Percentiles rank a stretch among this genome's conserved stretches.
Evolutionary conservation across 768 basidiomycete genomes (phyloP).

Genomic region (Lactifluus hygrophoroides): DNA sequence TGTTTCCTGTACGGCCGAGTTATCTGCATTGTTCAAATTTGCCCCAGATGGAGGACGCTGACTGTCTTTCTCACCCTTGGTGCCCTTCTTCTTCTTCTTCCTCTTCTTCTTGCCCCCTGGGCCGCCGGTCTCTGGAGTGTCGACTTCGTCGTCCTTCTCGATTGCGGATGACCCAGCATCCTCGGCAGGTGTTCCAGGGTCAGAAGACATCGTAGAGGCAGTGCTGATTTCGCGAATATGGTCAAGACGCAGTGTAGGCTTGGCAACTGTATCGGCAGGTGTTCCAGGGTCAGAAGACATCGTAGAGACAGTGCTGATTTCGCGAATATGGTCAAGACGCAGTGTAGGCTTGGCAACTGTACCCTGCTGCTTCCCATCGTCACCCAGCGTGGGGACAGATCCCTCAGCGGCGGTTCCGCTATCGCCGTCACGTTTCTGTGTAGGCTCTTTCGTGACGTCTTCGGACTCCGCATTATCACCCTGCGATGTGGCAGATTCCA

Average conservation of each 20-base stretch:
- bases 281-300: slow-evolving; percentile 4
- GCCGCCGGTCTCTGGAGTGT: not conserved
- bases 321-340: not conserved
- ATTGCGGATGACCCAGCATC: not conserved
- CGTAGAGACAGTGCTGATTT: not conserved
- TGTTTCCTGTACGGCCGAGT: slow-evolving; percentile 5
- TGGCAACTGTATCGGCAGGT: not conserved
- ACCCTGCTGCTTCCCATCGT: not conserved
- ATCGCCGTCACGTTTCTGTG: not conserved
- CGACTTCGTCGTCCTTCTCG: not conserved
- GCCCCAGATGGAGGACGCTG: not conserved
- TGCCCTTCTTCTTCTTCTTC: not conserved
- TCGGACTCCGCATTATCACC: not conserved
- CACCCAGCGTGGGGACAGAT: not conserved
- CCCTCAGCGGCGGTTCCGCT: not conserved
- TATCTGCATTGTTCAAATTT: not conserved
- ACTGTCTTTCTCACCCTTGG: slow-evolving; percentile 18
- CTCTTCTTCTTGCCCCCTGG: not conserved
- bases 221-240: slow-evolving; percentile 1
- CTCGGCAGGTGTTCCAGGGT: slow-evolving; percentile 3
- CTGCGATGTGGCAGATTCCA: not conserved
- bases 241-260: not conserved
- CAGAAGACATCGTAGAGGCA: slow-evolving; percentile 4
- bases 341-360: not conserved
- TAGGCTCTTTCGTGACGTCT: not conserved